Percentiles rank a stretch among this genome's conserved stretches.
Evolutionary conservation across 139 green algal genomes (phyloP).

Genomic region (Haematococcus sp.): DNA sequence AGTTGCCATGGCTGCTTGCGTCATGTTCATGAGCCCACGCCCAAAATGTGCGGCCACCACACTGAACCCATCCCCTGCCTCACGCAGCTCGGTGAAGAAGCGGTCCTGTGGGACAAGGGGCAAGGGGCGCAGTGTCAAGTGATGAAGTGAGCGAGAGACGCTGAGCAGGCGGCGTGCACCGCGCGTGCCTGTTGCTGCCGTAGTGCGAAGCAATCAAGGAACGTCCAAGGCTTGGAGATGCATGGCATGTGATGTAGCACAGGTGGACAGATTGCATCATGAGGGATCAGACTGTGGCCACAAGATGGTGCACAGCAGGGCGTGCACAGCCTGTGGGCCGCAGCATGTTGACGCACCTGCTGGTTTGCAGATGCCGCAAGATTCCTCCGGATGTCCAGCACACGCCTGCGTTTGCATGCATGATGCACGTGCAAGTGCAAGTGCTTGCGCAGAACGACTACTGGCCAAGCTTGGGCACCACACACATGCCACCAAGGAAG

Average conservation of each 20-base stretch:
- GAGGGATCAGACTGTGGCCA: too few relatives aligned
- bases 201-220: neutral
- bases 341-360: neutral
- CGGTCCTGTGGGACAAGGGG: conserved; percentile 84
- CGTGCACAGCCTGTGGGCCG: too few relatives aligned
- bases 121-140: too few relatives aligned
- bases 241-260: too few relatives aligned
- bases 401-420: conserved; percentile 47
- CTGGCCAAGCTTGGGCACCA: too few relatives aligned
- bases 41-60: conserved; percentile 90
- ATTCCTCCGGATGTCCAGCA: neutral
- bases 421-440: too few relatives aligned
- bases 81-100: conserved; percentile 91
- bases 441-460: too few relatives aligned
- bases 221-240: too few relatives aligned
- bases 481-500: conserved; percentile 57
- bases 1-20: conserved; percentile 15
- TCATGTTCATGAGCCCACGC: conserved; percentile 79
- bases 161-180: neutral
- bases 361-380: neutral
- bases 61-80: conserved; percentile 75
- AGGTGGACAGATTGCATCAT: too few relatives aligned
- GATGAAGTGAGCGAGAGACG: neutral
- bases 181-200: neutral
- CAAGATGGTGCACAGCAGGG: too few relatives aligned